Conservation (phyloP, 768 basidiomycete species). For the Pleurotus pulmonarius region DNA sequence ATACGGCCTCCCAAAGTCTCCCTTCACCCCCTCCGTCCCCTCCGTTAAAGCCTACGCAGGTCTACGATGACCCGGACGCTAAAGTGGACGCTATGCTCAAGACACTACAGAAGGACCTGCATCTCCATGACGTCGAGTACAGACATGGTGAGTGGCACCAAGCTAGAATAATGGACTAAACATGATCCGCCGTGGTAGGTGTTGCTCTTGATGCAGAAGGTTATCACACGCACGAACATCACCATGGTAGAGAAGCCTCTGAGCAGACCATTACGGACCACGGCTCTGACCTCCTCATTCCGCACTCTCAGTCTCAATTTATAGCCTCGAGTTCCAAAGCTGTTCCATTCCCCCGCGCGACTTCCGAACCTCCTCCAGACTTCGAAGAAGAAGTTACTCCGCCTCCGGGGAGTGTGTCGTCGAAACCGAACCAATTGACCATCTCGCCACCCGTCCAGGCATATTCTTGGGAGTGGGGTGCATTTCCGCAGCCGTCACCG, state of each 20-base stretch:
- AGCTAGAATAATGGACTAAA: no score
- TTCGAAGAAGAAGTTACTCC: constrained; percentile 20
- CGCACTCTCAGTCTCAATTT: constrained; percentile 15
- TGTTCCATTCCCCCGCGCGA: constrained; percentile 40
- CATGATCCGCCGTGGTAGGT: constrained; percentile 33
- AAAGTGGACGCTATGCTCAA: constrained; percentile 51
- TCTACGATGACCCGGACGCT: constrained; percentile 35
- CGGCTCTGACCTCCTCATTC: constrained; percentile 15
- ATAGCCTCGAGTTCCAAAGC: constrained; percentile 14
- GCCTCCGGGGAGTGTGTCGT: constrained; percentile 8
- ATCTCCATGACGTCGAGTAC: constrained; percentile 59
- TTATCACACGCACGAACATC: constrained; percentile 59
- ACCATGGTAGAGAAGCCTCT: constrained; percentile 39
- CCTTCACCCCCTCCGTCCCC: constrained; percentile 19
- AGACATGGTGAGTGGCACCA: constrained; percentile 40
- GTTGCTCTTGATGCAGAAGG: constrained; percentile 82
- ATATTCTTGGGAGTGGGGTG: constrained; percentile 95
- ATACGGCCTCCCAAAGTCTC: neutral
- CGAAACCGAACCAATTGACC: constrained; percentile 8
- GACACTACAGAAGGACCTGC: constrained; percentile 33
- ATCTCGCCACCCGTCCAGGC: constrained; percentile 41
- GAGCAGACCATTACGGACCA: constrained; percentile 38
- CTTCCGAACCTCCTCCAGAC: constrained; percentile 62
- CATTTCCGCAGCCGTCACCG: constrained; percentile 79
- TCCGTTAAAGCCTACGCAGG: constrained; percentile 13